A percentile compares a stretch with the other conserved stretches of the same genome.
These are phyloP conservation scores for Tolypocladium paradoxum DNA, from an alignment of 2,329 filamentous ascomycete genomes.

Conservation along the genomic window DNA sequence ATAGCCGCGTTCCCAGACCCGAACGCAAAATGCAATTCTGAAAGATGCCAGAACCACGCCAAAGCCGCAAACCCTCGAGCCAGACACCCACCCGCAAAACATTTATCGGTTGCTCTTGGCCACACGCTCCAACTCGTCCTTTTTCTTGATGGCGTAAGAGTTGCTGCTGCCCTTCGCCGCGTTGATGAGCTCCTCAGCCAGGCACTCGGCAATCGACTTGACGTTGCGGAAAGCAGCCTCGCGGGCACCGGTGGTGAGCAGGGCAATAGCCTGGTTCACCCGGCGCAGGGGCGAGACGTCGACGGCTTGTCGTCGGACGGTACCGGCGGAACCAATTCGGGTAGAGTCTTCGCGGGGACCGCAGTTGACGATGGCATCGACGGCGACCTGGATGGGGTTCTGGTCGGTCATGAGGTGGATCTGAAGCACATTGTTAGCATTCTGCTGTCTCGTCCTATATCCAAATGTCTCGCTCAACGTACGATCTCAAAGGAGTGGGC, in stretches of 20 bases:
- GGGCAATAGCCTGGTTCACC: conserved; percentile 99
- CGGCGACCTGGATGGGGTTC: conserved; percentile 99
- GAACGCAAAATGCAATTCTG: conserved; percentile 37
- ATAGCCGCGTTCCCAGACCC: conserved; percentile 34
- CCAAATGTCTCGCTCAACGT: conserved; percentile 28
- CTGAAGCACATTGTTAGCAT: conserved; percentile 32
- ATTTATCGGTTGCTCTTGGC: conserved; percentile 99
- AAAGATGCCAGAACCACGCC: conserved; percentile 35
- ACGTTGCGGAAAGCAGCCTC: conserved; percentile 99
- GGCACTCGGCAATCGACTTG: conserved; percentile 99
- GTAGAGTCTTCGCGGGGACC: conserved; percentile 99
- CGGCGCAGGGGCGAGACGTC: conserved; percentile 99
- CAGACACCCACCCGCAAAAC: conserved; percentile 21
- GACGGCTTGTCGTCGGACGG: conserved; percentile 98
- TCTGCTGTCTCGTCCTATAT: not conserved
- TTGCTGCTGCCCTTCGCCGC: conserved; percentile 99
- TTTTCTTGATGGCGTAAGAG: conserved; percentile 99
- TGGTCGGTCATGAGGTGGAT: conserved; percentile 99
- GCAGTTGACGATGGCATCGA: conserved; percentile 99
- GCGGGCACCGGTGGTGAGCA: conserved; percentile 97
- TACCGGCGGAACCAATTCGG: conserved; percentile 98
- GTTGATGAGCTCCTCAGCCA: conserved; percentile 99
- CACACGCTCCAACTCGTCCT: conserved; percentile 99
- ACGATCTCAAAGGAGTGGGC: conserved; percentile 99
- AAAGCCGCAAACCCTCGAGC: conserved; percentile 28